A percentile compares a stretch with the other conserved stretches of the same genome.
Conservation (phyloP, 495 filamentous ascomycete species). For the Aspergillus asperescens region DNA sequence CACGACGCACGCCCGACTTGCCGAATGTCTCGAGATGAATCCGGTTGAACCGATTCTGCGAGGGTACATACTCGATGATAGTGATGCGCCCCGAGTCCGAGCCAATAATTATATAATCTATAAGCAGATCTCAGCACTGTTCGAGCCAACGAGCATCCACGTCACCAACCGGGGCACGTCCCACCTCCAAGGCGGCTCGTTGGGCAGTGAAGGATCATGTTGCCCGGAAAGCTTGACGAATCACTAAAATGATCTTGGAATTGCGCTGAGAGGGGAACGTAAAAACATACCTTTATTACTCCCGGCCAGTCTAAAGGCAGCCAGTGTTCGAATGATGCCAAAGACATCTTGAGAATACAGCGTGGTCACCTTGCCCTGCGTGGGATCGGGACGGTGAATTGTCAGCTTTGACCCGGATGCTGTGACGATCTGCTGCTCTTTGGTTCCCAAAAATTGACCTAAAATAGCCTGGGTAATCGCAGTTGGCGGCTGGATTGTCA, state of each 20-base stretch:
- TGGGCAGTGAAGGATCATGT: conserved; percentile 40
- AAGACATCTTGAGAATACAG: conserved; percentile 90
- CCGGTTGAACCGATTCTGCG: conserved; percentile 80
- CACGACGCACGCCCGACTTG: conserved; percentile 91
- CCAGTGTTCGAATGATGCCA: conserved; percentile 83
- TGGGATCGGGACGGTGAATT: conserved; percentile 78
- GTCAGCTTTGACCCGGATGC: conserved; percentile 86
- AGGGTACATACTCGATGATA: conserved; percentile 85
- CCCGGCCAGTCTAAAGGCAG: conserved; percentile 84
- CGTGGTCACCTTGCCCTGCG: conserved; percentile 76
- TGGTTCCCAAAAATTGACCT: conserved; percentile 89
- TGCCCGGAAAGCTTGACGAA: conserved; percentile 67
- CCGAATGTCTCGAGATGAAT: conserved; percentile 96
- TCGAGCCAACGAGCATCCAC: conserved; percentile 35
- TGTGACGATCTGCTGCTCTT: conserved; percentile 94
- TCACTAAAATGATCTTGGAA: conserved; percentile 81
- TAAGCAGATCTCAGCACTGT: conserved; percentile 54
- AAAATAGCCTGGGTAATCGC: conserved; percentile 84
- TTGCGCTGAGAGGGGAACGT: conserved; percentile 34
- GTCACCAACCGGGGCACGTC: conserved; percentile 43
- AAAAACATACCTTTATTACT: conserved; percentile 88
- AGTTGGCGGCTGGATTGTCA: conserved; percentile 88
- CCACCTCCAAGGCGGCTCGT: conserved; percentile 28
- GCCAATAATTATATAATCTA: conserved; percentile 94
- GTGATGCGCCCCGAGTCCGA: conserved; percentile 94